Evolutionary conservation across 768 basidiomycete genomes (phyloP), one percentile per base, ranked within the genome.

Genomic region (Mycena filopes): DNA sequence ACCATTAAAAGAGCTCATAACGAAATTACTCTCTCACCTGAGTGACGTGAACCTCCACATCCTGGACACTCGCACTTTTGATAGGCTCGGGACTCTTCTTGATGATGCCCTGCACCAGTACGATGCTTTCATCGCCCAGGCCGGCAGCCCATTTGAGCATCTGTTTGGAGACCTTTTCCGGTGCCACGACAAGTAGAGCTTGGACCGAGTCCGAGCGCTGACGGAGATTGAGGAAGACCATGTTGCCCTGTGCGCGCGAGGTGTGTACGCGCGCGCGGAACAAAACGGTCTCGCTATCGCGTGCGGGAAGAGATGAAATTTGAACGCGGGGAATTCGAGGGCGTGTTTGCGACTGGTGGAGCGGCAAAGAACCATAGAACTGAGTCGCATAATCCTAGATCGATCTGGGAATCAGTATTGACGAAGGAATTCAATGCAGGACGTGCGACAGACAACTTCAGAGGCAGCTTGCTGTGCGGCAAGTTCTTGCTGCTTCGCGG

Each of bases 81-180:
- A 99, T 93, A n/a, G 82, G 84, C 72, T 93, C 92, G 1, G 87
- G 89, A 36, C 90, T 87, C 77, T 88, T 90, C 75, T 89, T 87
- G 45, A 96, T 92, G 55, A 83, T 73, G 41, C 95, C 97, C 78
- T 96, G 91, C 7, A 97, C 91, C 25, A 96, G 87, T 7, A 99
- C 91, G 72, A 99, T 96, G 63, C 91, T 93, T 81, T 99, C 98
- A 71, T 87, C 86, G 28, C 90, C 82, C 53, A 99, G 79, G 26
- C 86, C 75, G 21, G 89, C 89, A 20, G 90, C 87, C 92, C 93
- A 99, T 79, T 95, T 98, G 41, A 95, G 87, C 98, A 99, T 99
- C 76, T 97, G 96, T 79, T 96, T 98, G 66, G 94, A 96, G 28
- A 99, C 85, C 72, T 87, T 89, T 48, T 87, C 91, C 13, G 88